Evolutionary conservation across 176 grass and related monocot species (phyloP).

Genomic region (Stipa capillata): DNA sequence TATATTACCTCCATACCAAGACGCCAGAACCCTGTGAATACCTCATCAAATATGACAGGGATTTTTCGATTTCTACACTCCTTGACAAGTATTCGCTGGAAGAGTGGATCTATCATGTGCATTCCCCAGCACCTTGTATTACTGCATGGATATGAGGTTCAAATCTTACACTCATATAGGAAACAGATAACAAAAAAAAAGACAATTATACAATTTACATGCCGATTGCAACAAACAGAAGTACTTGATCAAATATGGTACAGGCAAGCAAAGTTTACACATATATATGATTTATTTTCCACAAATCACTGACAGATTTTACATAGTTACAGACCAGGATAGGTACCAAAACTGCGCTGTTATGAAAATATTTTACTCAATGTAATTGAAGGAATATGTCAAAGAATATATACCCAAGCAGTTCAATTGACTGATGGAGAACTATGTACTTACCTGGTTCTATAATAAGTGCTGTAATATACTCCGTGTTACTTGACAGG

Average conservation of each 20-base stretch:
- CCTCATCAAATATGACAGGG: conserved; percentile 97
- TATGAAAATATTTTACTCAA: background rate
- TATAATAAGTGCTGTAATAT: conserved; percentile 74
- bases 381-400: background rate
- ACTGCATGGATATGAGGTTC: conserved; percentile 36
- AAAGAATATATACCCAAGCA: background rate
- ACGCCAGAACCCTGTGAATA: conserved; percentile 91
- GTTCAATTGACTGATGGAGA: background rate
- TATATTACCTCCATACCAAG: conserved; percentile 79
- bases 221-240: background rate
- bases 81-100: conserved; percentile 62
- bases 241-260: background rate
- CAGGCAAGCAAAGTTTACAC: background rate
- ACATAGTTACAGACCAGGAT: background rate
- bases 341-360: background rate
- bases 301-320: background rate
- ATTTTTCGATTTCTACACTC: conserved; percentile 63
- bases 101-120: conserved; percentile 91
- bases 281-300: background rate
- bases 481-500: conserved; percentile 17
- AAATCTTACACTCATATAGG: background rate
- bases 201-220: background rate
- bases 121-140: conserved; percentile 93
- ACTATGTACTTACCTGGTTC: conserved; percentile 64
- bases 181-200: background rate